A percentile compares a stretch with the other conserved stretches of the same genome.
These are phyloP conservation scores for Scleromitrula shiraiana DNA, from an alignment of 2,329 filamentous ascomycete genomes.

Conservation along the genomic window DNA sequence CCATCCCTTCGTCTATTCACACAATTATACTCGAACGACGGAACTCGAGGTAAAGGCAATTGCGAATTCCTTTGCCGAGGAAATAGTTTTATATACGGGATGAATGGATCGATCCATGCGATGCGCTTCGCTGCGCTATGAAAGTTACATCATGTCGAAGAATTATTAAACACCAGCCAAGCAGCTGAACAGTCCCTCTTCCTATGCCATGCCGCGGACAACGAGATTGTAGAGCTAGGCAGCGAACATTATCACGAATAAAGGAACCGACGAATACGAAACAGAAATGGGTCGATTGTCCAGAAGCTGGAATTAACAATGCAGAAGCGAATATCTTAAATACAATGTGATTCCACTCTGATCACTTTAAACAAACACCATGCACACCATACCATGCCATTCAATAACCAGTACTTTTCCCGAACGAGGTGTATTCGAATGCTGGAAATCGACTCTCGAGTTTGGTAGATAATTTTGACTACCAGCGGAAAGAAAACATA, in stretches of 20 bases:
- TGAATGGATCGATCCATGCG: not conserved
- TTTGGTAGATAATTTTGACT: not conserved
- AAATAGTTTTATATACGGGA: not conserved
- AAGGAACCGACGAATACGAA: not conserved
- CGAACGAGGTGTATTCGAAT: not conserved
- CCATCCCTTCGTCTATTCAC: not conserved
- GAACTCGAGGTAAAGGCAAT: not conserved
- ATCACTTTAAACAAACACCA: not conserved
- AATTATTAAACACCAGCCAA: not conserved
- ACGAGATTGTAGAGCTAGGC: too few species aligned
- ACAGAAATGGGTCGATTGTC: not conserved
- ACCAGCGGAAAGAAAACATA: constrained; percentile 3
- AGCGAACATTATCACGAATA: too few species aligned
- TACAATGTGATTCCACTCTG: constrained; percentile 5
- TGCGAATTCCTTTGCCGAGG: not conserved
- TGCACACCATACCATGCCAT: constrained; percentile 1
- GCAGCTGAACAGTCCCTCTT: too few species aligned
- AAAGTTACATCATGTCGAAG: too few species aligned
- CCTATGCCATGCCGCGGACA: too few species aligned
- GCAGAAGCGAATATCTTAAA: constrained; percentile 6
- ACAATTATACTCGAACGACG: not conserved
- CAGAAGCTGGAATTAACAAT: not conserved
- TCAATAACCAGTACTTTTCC: not conserved
- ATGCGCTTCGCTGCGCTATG: too few species aligned
- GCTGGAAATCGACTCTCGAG: not conserved